Evolutionary conservation across 306 rosid species (phyloP).

Genomic region (Inga oerstediana): DNA sequence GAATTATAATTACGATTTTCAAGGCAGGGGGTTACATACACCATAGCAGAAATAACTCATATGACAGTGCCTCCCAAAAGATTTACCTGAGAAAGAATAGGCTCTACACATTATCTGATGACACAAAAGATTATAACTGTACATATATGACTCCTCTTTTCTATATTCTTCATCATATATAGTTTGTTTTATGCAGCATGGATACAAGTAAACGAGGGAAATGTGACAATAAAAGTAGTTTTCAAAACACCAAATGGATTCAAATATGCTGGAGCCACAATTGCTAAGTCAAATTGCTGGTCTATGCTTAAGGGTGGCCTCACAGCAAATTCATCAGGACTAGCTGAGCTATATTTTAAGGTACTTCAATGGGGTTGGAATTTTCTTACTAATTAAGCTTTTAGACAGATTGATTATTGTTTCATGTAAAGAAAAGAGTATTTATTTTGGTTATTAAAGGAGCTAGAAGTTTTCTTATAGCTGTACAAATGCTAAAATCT

Average conservation of each 20-base stretch:
- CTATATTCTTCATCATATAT: not conserved
- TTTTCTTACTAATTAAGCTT: not conserved
- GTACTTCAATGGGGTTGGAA: slow-evolving; percentile 30
- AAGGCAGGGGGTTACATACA: too few relatives aligned
- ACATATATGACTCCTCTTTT: not conserved
- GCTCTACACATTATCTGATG: slow-evolving; percentile 65
- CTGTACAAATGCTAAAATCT: slow-evolving; percentile 7
- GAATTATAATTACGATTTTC: too few relatives aligned
- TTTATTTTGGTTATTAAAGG: not conserved
- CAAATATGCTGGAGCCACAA: slow-evolving; percentile 47
- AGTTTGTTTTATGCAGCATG: slow-evolving; percentile 40
- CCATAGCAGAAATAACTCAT: slow-evolving; percentile 43
- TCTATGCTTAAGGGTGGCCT: slow-evolving; percentile 90
- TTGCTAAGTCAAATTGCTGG: slow-evolving; percentile 69
- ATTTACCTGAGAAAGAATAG: slow-evolving; percentile 39
- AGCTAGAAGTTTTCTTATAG: not conserved
- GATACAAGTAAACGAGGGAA: slow-evolving; percentile 61
- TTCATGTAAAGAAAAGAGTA: not conserved
- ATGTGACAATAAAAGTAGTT: slow-evolving; percentile 48
- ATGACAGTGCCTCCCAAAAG: slow-evolving; percentile 59
- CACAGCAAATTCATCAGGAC: slow-evolving; percentile 51
- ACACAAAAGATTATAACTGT: not conserved
- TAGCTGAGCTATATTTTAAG: slow-evolving; percentile 70
- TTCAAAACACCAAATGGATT: slow-evolving; percentile 49
- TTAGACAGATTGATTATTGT: not conserved